These are phyloP conservation scores for Austroboletus novae-zelandiae DNA, from an alignment of 1,284 basidiomycete genomes.

Conservation along the genomic window DNA sequence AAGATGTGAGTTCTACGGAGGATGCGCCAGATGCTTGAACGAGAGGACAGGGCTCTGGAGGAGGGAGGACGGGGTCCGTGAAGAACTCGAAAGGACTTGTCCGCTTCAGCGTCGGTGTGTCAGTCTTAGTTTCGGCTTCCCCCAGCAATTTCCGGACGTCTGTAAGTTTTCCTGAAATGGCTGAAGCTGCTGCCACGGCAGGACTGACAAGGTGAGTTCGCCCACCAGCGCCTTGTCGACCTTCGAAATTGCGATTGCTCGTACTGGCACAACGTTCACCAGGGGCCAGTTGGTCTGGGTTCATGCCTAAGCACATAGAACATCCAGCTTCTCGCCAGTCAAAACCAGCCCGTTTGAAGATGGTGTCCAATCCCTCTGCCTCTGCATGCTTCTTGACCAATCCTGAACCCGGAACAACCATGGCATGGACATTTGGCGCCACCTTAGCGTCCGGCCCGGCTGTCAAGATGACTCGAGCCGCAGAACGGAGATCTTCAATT, in stretches of 20 bases:
- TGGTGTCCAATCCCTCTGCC: constrained; percentile 84
- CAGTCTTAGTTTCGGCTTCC: constrained; percentile 43
- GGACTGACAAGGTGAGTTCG: constrained; percentile 92
- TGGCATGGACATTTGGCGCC: constrained; percentile 78
- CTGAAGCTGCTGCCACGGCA: constrained; percentile 95
- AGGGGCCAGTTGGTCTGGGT: constrained; percentile 89
- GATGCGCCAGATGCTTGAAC: constrained; percentile 34
- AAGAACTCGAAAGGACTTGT: constrained; percentile 73
- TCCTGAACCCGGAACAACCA: constrained; percentile 96
- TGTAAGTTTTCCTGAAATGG: constrained; percentile 83
- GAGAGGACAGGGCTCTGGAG: constrained; percentile 54
- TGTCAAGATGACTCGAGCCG: constrained; percentile 79
- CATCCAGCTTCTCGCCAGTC: constrained; percentile 98
- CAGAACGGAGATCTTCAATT: constrained; percentile 84
- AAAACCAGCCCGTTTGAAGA: constrained; percentile 94
- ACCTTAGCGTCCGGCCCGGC: constrained; percentile 79
- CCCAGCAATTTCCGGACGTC: constrained; percentile 86
- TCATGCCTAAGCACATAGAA: constrained; percentile 99
- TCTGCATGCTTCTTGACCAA: constrained; percentile 95
- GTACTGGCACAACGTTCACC: constrained; percentile 95
- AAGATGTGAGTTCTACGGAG: constrained; percentile 46
- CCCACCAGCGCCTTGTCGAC: constrained; percentile 73
- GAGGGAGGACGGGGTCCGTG: constrained; percentile 68
- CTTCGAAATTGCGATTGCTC: constrained; percentile 97
- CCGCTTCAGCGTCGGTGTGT: constrained; percentile 62